phyloP scores from a whole-genome alignment of 2,329 filamentous ascomycete species.

The Alternaria gansuensis region DNA sequence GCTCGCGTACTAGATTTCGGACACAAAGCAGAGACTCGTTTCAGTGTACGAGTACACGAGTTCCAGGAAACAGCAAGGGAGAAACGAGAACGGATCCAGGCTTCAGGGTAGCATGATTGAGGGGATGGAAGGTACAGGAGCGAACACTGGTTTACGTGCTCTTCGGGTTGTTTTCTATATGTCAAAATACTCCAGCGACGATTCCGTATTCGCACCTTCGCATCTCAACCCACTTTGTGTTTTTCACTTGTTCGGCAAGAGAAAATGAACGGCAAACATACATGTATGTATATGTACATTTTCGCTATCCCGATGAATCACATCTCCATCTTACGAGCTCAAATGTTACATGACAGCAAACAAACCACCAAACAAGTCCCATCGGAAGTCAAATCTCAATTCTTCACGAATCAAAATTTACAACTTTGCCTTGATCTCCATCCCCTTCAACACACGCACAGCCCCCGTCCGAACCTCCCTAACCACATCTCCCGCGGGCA shows the following conservation, averaged over 20 bases:
- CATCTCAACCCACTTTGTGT: conserved; percentile 1
- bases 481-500: conserved; percentile 63
- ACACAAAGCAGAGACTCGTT: neutral
- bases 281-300: conserved; percentile 8
- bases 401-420: neutral
- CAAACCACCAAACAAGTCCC: neutral
- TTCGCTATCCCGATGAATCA: neutral
- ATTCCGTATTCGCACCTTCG: neutral
- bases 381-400: neutral
- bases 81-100: neutral
- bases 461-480: conserved; percentile 56
- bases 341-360: neutral
- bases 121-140: neutral
- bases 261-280: neutral
- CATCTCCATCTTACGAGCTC: neutral
- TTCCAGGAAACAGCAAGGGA: neutral
- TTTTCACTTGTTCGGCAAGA: neutral
- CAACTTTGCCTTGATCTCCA: neutral
- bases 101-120: neutral
- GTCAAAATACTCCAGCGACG: neutral
- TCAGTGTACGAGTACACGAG: neutral
- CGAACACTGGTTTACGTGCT: neutral
- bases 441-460: neutral
- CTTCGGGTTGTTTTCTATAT: neutral
- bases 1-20: neutral